Base-by-base conservation (phyloP, 352 stramenopile species). In the Phytophthora nicotianae region DNA sequence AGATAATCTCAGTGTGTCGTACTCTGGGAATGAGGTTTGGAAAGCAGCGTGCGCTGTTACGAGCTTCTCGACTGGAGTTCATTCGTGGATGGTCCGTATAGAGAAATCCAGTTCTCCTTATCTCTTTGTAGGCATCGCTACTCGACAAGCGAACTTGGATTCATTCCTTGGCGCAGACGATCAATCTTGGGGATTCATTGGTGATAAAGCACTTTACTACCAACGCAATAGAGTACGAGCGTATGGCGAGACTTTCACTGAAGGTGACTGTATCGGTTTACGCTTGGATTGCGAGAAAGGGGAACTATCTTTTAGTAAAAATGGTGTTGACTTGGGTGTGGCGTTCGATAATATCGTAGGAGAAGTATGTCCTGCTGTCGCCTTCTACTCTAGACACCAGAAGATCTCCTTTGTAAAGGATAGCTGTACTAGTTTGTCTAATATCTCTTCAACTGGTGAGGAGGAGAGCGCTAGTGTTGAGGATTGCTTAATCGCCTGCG, bases 111-210 rank as follows among this genome's bases (percentile, higher is more conserved):
- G 90, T 23, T 97, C 93, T 5, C 89, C 91, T 10, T 98, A 99
- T 71, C 67, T 99, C 0, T 99, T 99, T 68, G 79, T 99, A 49
- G 98, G 98, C 3, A 90, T 99, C 7, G 93, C 96, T 1, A 98
- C 90, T 11, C 75, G 86, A 14, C 80, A 90, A 45, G 92, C 90
- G 0, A 98, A 97, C 64, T 74, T 95, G 13, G 91, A 96, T 43
- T 99, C 96, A 4, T 99, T 99, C 70, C 81, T 99, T 19, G 98
- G 98, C 1, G 93, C 97, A 8, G 97, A 99, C 56, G 93, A 97
- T 26, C 86, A 99, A 38, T 98, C 97, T 0, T 99, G 97, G 97
- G 98, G 98, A 8, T 98, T 98, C 52, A 99, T 99, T 52, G 98
- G 97, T 0, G 98, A 99, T 50, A 96, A 98, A 66, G 97, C 97